Base-by-base conservation (phyloP, 2,329 filamentous ascomycete species). In the Tolypocladium album region DNA sequence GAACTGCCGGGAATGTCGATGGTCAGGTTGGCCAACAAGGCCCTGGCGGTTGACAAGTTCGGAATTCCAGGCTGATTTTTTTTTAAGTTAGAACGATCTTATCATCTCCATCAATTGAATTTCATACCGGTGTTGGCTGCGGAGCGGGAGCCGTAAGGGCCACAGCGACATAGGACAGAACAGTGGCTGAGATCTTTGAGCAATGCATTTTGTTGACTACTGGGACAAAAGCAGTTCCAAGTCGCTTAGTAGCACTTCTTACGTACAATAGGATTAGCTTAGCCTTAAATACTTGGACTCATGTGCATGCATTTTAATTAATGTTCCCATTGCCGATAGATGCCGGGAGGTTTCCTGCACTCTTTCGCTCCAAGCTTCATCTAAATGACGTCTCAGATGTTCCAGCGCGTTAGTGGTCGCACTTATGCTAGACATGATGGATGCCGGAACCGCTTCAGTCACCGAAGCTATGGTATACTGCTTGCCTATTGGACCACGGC, bases 41-140 rank as follows among this genome's bases (percentile, higher is more conserved):
- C 78, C 62, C 80, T 77, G 24, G 88, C 88, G 0, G 75, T 75
- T 1, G 82, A 70, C 0, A 78, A 75, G 7, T 79, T 78, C 20
- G 89, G 89, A 61, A 92, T 84, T 47, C 83, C 83, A 9, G 87
- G 83, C 71, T 82, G 55, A 24, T 0, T 15, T 27, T 24, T n/a
- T n/a, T n/a, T n/a, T n/a, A n/a, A n/a, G 43, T 47, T 22, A 47
- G 43, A 4, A 7, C 43, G 4, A 4, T 20, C 3, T 2, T 4
- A 13, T 24, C 22, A 11, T 45, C 11, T 13, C n/a, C 3, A 24
- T 15, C 12, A n/a, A 12, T 15, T 9, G 22, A 24, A 22, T 15
- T 13, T 43, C 47, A 64, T 66, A 72, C 70, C 8, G 70, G 69
- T 12, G 64, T 63, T 42, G 71, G 68, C 24, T 61, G 59, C 55